Conservation (phyloP, 2,329 filamentous ascomycete species). For the Phyllosticta paracitricarpa region DNA sequence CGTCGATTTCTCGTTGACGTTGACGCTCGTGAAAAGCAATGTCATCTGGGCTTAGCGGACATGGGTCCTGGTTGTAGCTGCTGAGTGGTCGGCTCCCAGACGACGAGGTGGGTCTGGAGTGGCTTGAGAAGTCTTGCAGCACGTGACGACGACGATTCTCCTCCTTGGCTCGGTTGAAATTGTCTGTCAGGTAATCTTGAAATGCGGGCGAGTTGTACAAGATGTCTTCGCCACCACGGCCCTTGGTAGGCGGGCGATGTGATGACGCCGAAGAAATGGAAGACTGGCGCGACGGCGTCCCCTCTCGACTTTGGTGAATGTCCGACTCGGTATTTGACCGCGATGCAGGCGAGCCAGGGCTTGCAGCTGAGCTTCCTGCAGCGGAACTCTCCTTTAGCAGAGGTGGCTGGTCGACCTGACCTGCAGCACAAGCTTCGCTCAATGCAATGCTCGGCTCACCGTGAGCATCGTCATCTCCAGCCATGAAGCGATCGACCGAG, state of each 20-base stretch:
- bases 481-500: conserved; percentile 51
- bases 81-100: conserved; percentile 15
- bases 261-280: conserved; percentile 30
- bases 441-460: conserved; percentile 54
- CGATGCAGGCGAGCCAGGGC: conserved; percentile 36
- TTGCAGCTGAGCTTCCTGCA: conserved; percentile 21
- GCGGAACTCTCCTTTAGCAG: conserved; percentile 33
- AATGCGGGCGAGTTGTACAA: conserved; percentile 2
- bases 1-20: background rate
- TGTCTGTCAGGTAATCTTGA: conserved; percentile 15
- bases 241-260: conserved; percentile 13
- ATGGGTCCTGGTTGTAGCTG: conserved; percentile 24
- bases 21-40: conserved; percentile 15
- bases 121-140: conserved; percentile 21
- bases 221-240: conserved; percentile 1
- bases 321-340: conserved; percentile 14
- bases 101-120: conserved; percentile 3
- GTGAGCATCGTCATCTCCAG: conserved; percentile 50
- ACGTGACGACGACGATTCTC: conserved; percentile 26
- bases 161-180: conserved; percentile 28
- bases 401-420: conserved; percentile 44
- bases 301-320: conserved; percentile 13
- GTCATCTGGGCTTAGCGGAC: conserved; percentile 41
- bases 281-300: conserved; percentile 26
- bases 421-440: conserved; percentile 52